phyloP scores from a whole-genome alignment of 495 filamentous ascomycete genomes.

The Penicillium paxilli region DNA sequence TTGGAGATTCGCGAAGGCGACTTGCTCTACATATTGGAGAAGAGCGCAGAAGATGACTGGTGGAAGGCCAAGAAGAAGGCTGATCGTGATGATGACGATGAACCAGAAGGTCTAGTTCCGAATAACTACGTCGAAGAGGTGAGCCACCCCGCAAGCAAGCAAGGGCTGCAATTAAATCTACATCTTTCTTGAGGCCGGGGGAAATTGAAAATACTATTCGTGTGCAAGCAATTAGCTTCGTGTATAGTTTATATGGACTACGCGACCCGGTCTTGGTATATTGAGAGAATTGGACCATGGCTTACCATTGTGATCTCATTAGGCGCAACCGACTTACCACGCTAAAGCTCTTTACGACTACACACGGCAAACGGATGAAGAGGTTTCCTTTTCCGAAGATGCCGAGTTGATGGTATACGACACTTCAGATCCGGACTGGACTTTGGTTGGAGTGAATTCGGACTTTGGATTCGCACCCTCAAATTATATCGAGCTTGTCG shows the following conservation, averaged over 20 bases:
- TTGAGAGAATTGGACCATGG: constrained; percentile 4
- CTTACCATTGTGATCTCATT: constrained; percentile 12
- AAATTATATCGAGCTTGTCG: constrained; percentile 84
- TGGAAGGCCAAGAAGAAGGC: constrained; percentile 99
- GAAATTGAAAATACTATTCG: no score
- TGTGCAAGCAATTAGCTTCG: background rate
- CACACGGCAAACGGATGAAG: constrained; percentile 94
- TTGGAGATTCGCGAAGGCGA: constrained; percentile 87
- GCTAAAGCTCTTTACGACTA: constrained; percentile 95
- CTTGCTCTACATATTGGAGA: constrained; percentile 87
- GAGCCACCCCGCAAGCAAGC: constrained; percentile 34
- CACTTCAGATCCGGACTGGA: constrained; percentile 93
- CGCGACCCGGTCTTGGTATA: background rate
- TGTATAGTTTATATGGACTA: no score
- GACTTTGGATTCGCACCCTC: constrained; percentile 96
- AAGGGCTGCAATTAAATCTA: background rate
- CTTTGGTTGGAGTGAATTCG: constrained; percentile 77
- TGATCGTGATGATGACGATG: constrained; percentile 85
- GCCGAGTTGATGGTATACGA: constrained; percentile 83
- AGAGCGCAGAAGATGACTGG: constrained; percentile 89
- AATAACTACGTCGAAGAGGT: constrained; percentile 98
- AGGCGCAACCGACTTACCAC: constrained; percentile 71
- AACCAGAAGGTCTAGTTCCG: constrained; percentile 89
- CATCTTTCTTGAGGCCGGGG: no score
- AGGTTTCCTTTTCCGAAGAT: constrained; percentile 94